These are phyloP conservation scores for Ogataea zsoltii DNA, from an alignment of 805 yeast species.

Conservation along the genomic window DNA sequence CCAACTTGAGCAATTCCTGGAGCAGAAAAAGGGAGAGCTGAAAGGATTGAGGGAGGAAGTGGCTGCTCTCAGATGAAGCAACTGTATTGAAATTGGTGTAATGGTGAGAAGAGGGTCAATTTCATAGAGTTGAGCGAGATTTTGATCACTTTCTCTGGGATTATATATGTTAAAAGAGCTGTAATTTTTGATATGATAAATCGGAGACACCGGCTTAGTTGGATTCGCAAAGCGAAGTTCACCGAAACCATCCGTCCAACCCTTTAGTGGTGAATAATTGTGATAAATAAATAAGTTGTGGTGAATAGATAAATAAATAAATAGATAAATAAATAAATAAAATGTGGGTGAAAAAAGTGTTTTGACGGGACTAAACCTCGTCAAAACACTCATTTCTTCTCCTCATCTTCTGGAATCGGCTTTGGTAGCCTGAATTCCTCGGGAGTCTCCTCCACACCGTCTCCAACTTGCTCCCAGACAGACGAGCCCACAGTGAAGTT, in stretches of 20 bases:
- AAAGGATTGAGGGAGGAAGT: constrained; percentile 44
- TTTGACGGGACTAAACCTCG: constrained; percentile 2
- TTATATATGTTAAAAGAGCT: background rate
- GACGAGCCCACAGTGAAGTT: constrained; percentile 86
- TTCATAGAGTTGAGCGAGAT: too few species aligned
- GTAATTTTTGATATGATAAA: too few species aligned
- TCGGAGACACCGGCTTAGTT: too few species aligned
- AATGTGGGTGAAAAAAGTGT: constrained; percentile 18
- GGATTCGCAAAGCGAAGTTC: too few species aligned
- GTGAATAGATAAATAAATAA: constrained; percentile 15
- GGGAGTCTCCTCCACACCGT: constrained; percentile 80
- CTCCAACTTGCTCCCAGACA: constrained; percentile 91
- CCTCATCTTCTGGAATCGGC: constrained; percentile 57
- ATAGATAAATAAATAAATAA: constrained; percentile 29
- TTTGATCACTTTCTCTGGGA: too few species aligned
- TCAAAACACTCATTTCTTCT: constrained; percentile 28
- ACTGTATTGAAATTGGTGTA: too few species aligned
- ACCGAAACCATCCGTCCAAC: too few species aligned
- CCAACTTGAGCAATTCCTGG: constrained; percentile 68
- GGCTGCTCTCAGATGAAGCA: constrained; percentile 21
- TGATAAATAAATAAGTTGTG: constrained; percentile 25
- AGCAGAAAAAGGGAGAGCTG: constrained; percentile 62
- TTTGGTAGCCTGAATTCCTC: constrained; percentile 79
- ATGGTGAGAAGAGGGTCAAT: too few species aligned
- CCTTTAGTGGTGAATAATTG: too few species aligned